Evolutionary conservation across 768 basidiomycete genomes (phyloP).

Genomic region (Mrakia gelida): DNA sequence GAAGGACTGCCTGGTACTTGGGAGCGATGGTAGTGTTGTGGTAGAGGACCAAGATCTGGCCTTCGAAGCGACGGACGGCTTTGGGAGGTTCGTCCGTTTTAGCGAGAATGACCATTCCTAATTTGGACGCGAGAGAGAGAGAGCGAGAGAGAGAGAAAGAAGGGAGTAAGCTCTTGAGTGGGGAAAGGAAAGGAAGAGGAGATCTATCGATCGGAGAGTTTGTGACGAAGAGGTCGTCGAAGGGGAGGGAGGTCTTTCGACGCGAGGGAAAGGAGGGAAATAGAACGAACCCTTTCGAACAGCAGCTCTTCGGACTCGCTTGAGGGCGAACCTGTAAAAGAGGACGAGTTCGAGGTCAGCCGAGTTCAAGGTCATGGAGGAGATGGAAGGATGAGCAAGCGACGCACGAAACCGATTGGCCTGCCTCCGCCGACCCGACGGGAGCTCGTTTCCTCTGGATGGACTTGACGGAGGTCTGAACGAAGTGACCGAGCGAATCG

Average conservation of each 20-base stretch:
- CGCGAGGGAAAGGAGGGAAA: not conserved
- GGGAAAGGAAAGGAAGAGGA: too few relatives aligned
- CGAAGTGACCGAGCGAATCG: constrained; percentile 85
- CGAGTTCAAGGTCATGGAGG: not conserved
- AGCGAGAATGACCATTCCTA: constrained; percentile 81
- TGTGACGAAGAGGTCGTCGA: not conserved
- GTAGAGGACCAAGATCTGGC: constrained; percentile 86
- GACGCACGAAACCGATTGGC: constrained; percentile 74
- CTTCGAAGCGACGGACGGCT: constrained; percentile 84
- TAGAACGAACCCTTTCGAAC: constrained; percentile 64
- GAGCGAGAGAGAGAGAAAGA: too few relatives aligned
- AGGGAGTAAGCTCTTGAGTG: not conserved
- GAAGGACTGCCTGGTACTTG: constrained; percentile 41
- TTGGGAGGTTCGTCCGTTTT: constrained; percentile 64
- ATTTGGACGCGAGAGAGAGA: not conserved
- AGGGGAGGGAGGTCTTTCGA: too few relatives aligned
- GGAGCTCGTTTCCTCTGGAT: constrained; percentile 93
- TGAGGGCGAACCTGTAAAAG: constrained; percentile 63
- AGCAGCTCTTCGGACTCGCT: constrained; percentile 71
- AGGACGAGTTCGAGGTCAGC: constrained; percentile 5
- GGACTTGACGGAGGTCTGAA: constrained; percentile 64
- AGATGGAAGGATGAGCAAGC: not conserved
- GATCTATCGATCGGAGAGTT: too few relatives aligned
- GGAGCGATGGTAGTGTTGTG: constrained; percentile 35
- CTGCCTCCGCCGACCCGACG: constrained; percentile 82